Conservation (phyloP, 169 alveolate genomes). For the Cytauxzoon felis region DNA sequence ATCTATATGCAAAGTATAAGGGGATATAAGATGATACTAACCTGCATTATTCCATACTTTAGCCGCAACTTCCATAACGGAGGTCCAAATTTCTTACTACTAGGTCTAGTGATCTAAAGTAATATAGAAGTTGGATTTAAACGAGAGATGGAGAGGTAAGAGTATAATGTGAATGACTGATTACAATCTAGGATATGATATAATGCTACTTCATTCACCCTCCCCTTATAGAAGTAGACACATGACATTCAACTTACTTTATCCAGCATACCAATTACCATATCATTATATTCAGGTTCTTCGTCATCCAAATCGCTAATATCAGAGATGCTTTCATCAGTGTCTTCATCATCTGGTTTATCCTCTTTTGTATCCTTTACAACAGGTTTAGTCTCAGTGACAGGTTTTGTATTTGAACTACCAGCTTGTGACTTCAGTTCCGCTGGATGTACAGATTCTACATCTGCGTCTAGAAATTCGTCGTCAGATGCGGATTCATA, state of each 20-base stretch:
- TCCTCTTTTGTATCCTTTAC: neutral
- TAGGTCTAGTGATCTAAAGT: slow-evolving; percentile 51
- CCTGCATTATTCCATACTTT: slow-evolving; percentile 57
- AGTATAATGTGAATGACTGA: too few species aligned
- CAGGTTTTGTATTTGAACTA: neutral
- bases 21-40: neutral
- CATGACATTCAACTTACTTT: too few species aligned
- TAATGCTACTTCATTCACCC: too few species aligned
- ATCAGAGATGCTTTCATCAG: slow-evolving; percentile 41
- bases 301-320: slow-evolving; percentile 59
- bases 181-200: too few species aligned
- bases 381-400: neutral
- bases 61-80: slow-evolving; percentile 55
- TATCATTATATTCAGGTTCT: slow-evolving; percentile 60
- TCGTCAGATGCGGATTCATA: slow-evolving; percentile 21
- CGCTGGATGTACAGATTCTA: slow-evolving; percentile 8
- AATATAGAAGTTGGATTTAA: too few species aligned
- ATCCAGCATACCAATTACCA: slow-evolving; percentile 59
- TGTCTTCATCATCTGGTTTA: slow-evolving; percentile 4
- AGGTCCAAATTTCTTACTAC: slow-evolving; percentile 48
- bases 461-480: slow-evolving; percentile 66
- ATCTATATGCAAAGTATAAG: slow-evolving; percentile 15
- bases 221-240: too few species aligned
- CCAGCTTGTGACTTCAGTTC: neutral
- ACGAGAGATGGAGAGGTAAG: too few species aligned